phyloP scores from a whole-genome alignment of 2,329 filamentous ascomycete species.

The Fusarium transvaalense region DNA sequence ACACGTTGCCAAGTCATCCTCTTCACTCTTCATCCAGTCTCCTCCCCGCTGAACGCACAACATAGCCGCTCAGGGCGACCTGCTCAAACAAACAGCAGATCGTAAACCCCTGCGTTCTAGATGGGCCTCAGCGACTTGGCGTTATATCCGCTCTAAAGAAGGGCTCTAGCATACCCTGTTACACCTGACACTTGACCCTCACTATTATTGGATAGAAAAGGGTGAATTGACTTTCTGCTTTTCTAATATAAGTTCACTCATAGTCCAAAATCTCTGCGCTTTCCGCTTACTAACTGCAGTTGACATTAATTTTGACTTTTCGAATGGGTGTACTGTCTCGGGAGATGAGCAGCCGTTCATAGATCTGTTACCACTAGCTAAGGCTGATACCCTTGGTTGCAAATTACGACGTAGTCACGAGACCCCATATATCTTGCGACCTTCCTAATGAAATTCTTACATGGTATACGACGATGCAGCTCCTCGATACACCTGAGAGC shows the following conservation, averaged over 20 bases:
- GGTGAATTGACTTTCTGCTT: not conserved
- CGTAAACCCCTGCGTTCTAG: not conserved
- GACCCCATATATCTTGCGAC: not conserved
- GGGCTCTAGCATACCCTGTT: not conserved
- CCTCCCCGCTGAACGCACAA: not conserved
- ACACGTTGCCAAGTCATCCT: not conserved
- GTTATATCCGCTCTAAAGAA: not conserved
- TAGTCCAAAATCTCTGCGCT: not conserved
- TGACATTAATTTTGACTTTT: not conserved
- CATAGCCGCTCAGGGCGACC: not conserved
- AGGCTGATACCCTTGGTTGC: not conserved
- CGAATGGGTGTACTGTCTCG: not conserved
- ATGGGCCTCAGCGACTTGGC: not conserved
- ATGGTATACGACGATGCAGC: too few relatives aligned
- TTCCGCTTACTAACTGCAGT: not conserved
- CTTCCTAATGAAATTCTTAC: not conserved
- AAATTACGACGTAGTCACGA: not conserved
- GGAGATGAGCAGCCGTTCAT: not conserved
- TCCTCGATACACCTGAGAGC: not conserved
- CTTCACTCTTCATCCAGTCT: not conserved
- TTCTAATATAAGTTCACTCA: not conserved
- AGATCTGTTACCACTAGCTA: too few relatives aligned
- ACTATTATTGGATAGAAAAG: not conserved
- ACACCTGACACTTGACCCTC: not conserved
- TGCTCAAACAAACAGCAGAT: not conserved